Evolutionary conservation across 148 eudicot species (phyloP), one percentile per base, ranked within the genome.

Genomic region (Camellia sinensis): DNA sequence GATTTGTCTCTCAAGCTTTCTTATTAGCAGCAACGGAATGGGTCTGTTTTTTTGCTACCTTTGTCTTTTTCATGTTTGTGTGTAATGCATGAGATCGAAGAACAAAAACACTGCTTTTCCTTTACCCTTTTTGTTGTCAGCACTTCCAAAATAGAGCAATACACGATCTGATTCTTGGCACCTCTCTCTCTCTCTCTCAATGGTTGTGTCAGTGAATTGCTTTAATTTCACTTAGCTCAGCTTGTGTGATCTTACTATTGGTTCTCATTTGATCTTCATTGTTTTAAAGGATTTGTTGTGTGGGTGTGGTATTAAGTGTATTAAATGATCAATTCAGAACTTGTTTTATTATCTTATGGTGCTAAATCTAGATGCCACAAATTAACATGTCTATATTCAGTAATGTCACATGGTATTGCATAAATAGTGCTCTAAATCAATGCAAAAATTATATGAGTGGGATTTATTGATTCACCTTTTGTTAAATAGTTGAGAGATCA

Each of bases 1-100:
- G 95, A 91, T 82, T 83, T 91, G 88, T 90, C 95, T 53, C 89
- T 91, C 52, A 91, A 89, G 87, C 95, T 91, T 77, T 88, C 80
- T 66, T 74, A 74, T 57, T 82, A 82, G 80, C 52, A 71, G 63
- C 41, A 65, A 40, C 19, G 37, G 67, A 52, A n/a, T 53, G 9
- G n/a, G 45, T 0, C 75, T 79, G 57, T 69, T 84, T 44, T 73
- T 29, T 63, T 45, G 61, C 62, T 67, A 19, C 41, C 44, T 77
- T 78, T 82, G 80, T 70, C 76, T 76, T 69, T 84, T 80, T 80
- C 80, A 84, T 80, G 73, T 78, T 80, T 85, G 18, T 78, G 86
- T 83, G 86, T 29, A 76, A 68, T 71, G 81, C 67, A 41, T 79
- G 64, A 71, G 80, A 73, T 81, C 79, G 4, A 10, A 46, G 65